Conservation (phyloP, 164 flowering plant species). For the Saururus chinensis region DNA sequence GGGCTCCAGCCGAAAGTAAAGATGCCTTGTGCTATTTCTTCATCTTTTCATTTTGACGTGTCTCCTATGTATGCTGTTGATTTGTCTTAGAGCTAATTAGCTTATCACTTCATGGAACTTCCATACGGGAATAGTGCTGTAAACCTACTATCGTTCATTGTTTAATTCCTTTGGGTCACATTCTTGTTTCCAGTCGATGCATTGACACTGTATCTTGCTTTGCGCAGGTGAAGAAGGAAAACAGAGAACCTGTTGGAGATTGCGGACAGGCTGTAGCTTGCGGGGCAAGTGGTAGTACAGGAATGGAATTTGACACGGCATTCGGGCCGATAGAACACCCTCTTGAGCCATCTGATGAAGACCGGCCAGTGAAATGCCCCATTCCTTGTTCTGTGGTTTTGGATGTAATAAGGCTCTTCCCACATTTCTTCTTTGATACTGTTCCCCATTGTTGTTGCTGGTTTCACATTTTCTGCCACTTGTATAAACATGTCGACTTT, state of each 20-base stretch:
- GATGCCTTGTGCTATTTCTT: too few species aligned
- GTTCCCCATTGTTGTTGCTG: neutral
- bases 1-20: neutral
- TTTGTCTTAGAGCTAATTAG: too few species aligned
- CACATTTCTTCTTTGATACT: neutral
- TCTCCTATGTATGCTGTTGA: too few species aligned
- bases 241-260: neutral
- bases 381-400: slow-evolving; percentile 38
- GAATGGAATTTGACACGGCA: slow-evolving; percentile 18
- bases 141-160: too few species aligned
- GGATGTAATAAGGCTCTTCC: slow-evolving; percentile 15
- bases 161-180: neutral
- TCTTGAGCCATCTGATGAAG: slow-evolving; percentile 16
- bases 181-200: neutral
- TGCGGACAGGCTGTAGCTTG: neutral
- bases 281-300: slow-evolving; percentile 6
- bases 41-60: too few species aligned
- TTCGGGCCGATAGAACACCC: slow-evolving; percentile 26
- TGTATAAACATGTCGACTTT: too few species aligned
- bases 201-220: neutral
- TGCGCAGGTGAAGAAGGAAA: neutral
- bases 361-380: slow-evolving; percentile 54
- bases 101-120: neutral
- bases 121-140: neutral
- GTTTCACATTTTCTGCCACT: neutral